Evolutionary conservation across 1,284 basidiomycete genomes (phyloP).

Genomic region (Pholiota adiposa): DNA sequence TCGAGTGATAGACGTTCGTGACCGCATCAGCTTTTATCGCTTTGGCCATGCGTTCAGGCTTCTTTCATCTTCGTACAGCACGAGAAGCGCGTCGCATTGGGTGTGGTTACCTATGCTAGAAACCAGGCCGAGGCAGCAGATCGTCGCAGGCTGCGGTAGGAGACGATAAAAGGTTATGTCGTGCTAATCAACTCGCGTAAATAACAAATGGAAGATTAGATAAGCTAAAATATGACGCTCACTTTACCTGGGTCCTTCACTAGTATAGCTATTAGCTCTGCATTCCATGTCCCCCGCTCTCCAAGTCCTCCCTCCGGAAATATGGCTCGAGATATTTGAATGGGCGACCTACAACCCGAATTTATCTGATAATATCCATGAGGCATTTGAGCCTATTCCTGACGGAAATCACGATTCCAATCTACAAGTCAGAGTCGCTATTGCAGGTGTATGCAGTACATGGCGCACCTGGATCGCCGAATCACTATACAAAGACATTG

Average conservation of each 20-base stretch:
- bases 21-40: neutral
- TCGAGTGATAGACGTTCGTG: neutral
- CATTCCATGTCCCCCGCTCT: neutral
- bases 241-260: slow-evolving; percentile 19
- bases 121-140: neutral
- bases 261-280: too few relatives aligned
- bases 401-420: slow-evolving; percentile 27
- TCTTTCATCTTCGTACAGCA: neutral
- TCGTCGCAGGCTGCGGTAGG: too few relatives aligned
- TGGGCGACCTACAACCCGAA: slow-evolving; percentile 40
- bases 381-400: slow-evolving; percentile 45
- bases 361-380: slow-evolving; percentile 35
- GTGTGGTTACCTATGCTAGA: neutral
- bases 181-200: neutral
- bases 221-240: slow-evolving; percentile 6
- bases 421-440: slow-evolving; percentile 40
- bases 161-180: neutral
- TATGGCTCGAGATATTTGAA: slow-evolving; percentile 55
- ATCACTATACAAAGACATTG: slow-evolving; percentile 59
- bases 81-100: neutral
- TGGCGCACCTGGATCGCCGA: slow-evolving; percentile 52
- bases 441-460: slow-evolving; percentile 58
- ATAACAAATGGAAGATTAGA: slow-evolving; percentile 9
- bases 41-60: neutral
- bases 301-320: slow-evolving; percentile 44